Evolutionary conservation across 495 filamentous ascomycete species (phyloP).

Genomic region (Parmelia sp.): DNA sequence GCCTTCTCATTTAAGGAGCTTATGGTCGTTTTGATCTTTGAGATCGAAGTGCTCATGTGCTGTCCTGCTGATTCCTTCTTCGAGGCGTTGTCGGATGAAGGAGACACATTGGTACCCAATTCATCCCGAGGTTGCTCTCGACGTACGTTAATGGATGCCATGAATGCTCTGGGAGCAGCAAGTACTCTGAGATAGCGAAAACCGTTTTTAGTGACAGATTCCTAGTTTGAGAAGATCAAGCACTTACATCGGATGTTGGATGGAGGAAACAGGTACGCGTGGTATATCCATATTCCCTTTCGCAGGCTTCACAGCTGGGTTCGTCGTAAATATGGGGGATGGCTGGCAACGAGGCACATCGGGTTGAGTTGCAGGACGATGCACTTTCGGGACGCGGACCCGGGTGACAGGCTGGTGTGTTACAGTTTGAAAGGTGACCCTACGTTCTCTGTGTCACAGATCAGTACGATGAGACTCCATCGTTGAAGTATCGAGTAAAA

Average conservation of each 20-base stretch:
- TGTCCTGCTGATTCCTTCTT: neutral
- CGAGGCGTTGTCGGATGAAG: neutral
- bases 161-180: constrained; percentile 1
- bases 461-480: neutral
- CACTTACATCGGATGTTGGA: neutral
- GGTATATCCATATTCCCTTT: neutral
- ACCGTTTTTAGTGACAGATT: neutral
- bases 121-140: neutral
- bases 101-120: neutral
- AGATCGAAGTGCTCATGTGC: neutral
- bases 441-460: constrained; percentile 2
- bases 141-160: neutral
- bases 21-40: neutral
- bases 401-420: neutral
- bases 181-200: neutral
- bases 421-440: neutral
- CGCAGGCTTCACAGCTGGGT: neutral
- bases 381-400: constrained; percentile 3
- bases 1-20: neutral
- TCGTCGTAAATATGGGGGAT: neutral
- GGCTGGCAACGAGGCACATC: neutral
- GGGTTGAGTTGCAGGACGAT: neutral
- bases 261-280: neutral
- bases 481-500: neutral
- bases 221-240: neutral